These are phyloP conservation scores for Oryza coarctata DNA, from an alignment of 176 grass and related monocot genomes.

Conservation along the genomic window DNA sequence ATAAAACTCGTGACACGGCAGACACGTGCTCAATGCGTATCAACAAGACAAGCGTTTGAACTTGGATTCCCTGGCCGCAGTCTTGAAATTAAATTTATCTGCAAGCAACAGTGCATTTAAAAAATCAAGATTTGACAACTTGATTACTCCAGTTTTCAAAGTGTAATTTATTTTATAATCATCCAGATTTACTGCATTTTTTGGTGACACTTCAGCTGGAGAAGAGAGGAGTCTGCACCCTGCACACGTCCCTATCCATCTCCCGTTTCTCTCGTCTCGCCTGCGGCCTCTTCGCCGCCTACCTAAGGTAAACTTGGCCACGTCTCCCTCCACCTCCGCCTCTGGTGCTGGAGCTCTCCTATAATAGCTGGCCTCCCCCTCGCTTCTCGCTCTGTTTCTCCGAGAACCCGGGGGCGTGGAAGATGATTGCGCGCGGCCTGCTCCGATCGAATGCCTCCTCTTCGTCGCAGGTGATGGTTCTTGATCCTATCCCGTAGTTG, in stretches of 20 bases:
- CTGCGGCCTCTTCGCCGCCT: too few relatives aligned
- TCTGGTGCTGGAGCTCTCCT: neutral
- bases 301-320: neutral
- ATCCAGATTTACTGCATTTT: neutral
- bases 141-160: neutral
- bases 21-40: neutral
- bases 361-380: neutral
- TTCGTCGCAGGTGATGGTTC: conserved; percentile 31
- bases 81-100: neutral
- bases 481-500: neutral
- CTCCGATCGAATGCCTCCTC: conserved; percentile 48
- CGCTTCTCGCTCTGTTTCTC: conserved; percentile 6
- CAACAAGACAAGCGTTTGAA: neutral
- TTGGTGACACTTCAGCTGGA: neutral
- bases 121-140: neutral
- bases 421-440: conserved; percentile 50
- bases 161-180: neutral
- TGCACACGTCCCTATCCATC: neutral
- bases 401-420: neutral
- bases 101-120: neutral
- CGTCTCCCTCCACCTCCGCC: neutral
- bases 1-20: neutral
- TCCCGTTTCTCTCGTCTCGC: neutral
- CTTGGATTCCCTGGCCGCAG: neutral
- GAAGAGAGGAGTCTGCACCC: neutral